These are phyloP conservation scores for Aspergillus tubingensis DNA, from an alignment of 2,329 filamentous ascomycete genomes.

Conservation along the genomic window DNA sequence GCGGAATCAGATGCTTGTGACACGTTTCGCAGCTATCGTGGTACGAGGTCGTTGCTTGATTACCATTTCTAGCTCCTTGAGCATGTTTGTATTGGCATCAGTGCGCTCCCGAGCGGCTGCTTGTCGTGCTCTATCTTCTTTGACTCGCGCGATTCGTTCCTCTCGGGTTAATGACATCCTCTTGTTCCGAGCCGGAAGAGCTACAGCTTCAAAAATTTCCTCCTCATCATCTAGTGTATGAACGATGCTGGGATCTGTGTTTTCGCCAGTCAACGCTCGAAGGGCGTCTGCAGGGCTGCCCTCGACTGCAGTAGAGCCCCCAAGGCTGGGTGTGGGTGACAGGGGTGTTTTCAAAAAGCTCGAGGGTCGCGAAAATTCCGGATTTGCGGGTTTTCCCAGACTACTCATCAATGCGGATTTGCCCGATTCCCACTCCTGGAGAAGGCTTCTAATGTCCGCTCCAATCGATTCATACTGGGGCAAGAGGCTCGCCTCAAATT, in stretches of 20 bases:
- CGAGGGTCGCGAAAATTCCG: constrained; percentile 58
- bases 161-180: constrained; percentile 74
- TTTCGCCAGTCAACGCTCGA: constrained; percentile 74
- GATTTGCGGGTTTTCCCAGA: constrained; percentile 74
- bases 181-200: constrained; percentile 67
- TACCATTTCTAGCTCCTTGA: constrained; percentile 88
- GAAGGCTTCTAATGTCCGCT: constrained; percentile 75
- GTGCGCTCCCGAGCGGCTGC: constrained; percentile 70
- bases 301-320: constrained; percentile 53
- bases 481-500: constrained; percentile 77
- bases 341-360: constrained; percentile 47
- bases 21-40: constrained; percentile 39
- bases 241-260: constrained; percentile 28
- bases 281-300: constrained; percentile 69
- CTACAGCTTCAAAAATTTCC: constrained; percentile 90
- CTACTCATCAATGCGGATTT: constrained; percentile 79
- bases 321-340: constrained; percentile 50
- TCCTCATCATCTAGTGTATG: constrained; percentile 55
- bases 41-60: constrained; percentile 62
- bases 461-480: constrained; percentile 94
- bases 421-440: constrained; percentile 84
- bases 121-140: constrained; percentile 78
- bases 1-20: constrained; percentile 46
- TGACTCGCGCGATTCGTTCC: constrained; percentile 83
- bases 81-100: constrained; percentile 84